phyloP scores from a whole-genome alignment of 352 stramenopile species.

The Hyaloperonospora arabidopsidis region DNA sequence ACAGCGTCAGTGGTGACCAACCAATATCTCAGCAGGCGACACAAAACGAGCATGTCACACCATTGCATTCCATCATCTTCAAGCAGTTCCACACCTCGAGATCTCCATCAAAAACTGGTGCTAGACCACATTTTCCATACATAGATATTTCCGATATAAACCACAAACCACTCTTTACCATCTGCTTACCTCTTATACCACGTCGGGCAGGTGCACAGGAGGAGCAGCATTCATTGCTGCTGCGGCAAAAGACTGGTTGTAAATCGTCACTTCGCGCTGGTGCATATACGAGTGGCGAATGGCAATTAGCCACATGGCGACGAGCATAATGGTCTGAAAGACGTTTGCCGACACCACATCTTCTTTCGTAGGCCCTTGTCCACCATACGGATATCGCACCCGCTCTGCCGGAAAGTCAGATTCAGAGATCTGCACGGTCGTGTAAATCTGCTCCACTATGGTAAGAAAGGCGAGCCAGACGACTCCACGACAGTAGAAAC shows the following conservation, averaged over 20 bases:
- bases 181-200: conserved; percentile 32
- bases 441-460: conserved; percentile 73
- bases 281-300: conserved; percentile 76
- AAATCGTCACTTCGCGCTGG: conserved; percentile 60
- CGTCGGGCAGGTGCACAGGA: conserved; percentile 54
- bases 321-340: conserved; percentile 77
- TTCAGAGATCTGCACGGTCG: conserved; percentile 70
- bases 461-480: conserved; percentile 75
- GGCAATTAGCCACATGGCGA: conserved; percentile 77
- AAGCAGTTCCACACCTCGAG: not conserved
- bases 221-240: conserved; percentile 80
- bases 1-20: too few species aligned
- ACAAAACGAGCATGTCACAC: too few species aligned
- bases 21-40: too few species aligned
- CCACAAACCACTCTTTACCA: conserved; percentile 19
- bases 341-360: conserved; percentile 82
- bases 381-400: conserved; percentile 65
- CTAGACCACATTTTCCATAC: conserved; percentile 17
- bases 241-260: conserved; percentile 75
- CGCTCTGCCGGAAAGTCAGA: conserved; percentile 65
- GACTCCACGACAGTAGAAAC: conserved; percentile 73
- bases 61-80: too few species aligned
- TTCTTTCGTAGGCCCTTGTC: conserved; percentile 67
- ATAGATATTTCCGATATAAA: conserved; percentile 27
- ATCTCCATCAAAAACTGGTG: not conserved